These are phyloP conservation scores for Babjeviella inositovora DNA, from an alignment of 805 yeast genomes.

Conservation along the genomic window DNA sequence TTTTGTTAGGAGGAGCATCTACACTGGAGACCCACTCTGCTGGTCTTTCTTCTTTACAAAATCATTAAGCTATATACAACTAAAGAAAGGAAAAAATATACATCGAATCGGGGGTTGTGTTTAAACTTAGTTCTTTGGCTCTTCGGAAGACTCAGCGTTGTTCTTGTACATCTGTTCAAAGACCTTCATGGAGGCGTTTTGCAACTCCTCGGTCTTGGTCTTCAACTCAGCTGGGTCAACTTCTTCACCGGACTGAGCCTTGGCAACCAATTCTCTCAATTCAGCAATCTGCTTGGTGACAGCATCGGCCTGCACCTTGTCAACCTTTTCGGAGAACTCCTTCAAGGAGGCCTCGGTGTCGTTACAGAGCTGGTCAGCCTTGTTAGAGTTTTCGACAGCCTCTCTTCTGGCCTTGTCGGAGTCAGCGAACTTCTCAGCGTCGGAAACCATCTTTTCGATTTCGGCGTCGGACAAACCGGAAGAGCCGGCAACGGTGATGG, in stretches of 20 bases:
- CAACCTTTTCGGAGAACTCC: conserved; percentile 31
- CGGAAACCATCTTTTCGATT: conserved; percentile 82
- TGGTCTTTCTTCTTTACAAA: too few species aligned
- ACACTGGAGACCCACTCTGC: too few species aligned
- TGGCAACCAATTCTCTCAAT: conserved; percentile 49
- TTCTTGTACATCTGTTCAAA: conserved; percentile 68
- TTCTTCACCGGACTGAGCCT: conserved; percentile 47
- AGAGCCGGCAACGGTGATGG: conserved; percentile 92
- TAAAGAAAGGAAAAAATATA: too few species aligned
- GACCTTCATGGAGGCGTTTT: conserved; percentile 58
- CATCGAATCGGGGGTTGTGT: too few species aligned
- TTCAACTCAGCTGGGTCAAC: conserved; percentile 49
- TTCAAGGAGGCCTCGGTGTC: conserved; percentile 30
- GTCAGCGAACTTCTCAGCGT: conserved; percentile 80
- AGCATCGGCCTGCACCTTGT: conserved; percentile 22
- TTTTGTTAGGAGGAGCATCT: too few species aligned
- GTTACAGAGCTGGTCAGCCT: conserved; percentile 60
- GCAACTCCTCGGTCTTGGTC: conserved; percentile 61
- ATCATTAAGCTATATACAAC: too few species aligned
- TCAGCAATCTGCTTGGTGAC: conserved; percentile 37
- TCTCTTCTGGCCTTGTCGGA: conserved; percentile 78
- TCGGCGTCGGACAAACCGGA: conserved; percentile 84
- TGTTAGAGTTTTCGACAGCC: conserved; percentile 74
- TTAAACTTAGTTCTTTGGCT: too few species aligned
- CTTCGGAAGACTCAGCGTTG: too few species aligned